Percentiles rank a stretch among this genome's conserved stretches.
Evolutionary conservation across 1,284 basidiomycete species (phyloP).

Genomic region (Trichosporon coremiiforme): DNA sequence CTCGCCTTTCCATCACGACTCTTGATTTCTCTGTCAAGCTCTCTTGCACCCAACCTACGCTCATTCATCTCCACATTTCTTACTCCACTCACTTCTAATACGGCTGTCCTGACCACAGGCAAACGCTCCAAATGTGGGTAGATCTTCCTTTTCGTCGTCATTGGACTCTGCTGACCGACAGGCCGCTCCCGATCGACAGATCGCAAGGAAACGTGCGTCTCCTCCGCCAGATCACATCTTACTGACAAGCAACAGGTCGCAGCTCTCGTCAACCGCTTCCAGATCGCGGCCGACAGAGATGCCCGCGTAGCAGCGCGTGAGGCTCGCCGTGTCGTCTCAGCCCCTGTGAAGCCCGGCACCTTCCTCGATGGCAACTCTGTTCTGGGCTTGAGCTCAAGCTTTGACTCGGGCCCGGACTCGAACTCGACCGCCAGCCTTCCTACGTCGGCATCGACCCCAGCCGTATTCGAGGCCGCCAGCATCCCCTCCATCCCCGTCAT

Average conservation of each 20-base stretch:
- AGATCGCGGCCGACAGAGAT: conserved; percentile 34
- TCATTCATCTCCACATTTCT: neutral
- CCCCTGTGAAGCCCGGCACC: neutral
- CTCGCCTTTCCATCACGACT: neutral
- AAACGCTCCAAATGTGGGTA: neutral
- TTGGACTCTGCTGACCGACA: conserved; percentile 17
- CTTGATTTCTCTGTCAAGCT: neutral
- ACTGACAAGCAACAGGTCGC: conserved; percentile 32
- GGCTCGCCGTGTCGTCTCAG: conserved; percentile 22
- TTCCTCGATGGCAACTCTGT: neutral
- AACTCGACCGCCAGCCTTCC: neutral
- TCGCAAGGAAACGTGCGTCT: conserved; percentile 33
- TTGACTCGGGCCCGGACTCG: neutral
- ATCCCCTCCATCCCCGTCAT: neutral
- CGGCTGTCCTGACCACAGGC: neutral
- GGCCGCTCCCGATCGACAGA: conserved; percentile 36
- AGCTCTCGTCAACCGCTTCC: conserved; percentile 35
- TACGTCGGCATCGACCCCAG: neutral
- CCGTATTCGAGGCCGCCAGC: neutral
- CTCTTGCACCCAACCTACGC: neutral
- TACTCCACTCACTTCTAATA: neutral
- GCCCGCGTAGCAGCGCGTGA: conserved; percentile 26
- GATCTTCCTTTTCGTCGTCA: neutral
- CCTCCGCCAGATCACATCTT: neutral
- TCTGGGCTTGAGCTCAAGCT: conserved; percentile 8